A percentile compares a stretch with the other conserved stretches of the same genome.
Conservation (phyloP, 2,329 filamentous ascomycete genomes). For the Dactylellina haptotyla region DNA sequence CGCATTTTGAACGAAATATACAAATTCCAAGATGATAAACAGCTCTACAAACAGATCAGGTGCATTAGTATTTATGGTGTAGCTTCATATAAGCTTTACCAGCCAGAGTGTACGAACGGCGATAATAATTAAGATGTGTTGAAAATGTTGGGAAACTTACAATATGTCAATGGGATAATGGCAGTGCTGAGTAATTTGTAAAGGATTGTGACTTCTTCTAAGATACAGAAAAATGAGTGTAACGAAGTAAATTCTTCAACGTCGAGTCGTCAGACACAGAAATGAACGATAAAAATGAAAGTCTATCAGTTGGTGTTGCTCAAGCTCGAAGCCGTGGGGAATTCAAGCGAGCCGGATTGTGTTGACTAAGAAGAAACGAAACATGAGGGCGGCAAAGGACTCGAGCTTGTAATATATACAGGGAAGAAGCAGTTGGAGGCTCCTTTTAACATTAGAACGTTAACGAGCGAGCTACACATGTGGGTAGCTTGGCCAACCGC, state of each 20-base stretch:
- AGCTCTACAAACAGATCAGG: neutral
- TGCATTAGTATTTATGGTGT: too few species aligned
- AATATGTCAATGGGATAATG: neutral
- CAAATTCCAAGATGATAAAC: neutral
- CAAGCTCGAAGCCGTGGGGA: neutral
- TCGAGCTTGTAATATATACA: neutral
- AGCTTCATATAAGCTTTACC: too few species aligned
- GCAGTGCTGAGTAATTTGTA: neutral
- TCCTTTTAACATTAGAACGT: too few species aligned
- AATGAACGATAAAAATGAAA: conserved; percentile 19
- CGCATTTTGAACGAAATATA: conserved; percentile 19
- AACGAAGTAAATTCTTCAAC: neutral
- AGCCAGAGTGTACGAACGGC: neutral
- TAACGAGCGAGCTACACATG: too few species aligned
- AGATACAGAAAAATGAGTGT: neutral
- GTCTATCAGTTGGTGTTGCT: conserved; percentile 24
- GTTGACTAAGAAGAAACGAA: conserved; percentile 14
- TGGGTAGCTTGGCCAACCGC: too few species aligned
- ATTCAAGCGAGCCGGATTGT: neutral
- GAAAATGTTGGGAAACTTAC: conserved; percentile 9
- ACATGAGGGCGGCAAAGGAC: neutral
- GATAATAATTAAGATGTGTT: neutral
- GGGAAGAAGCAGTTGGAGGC: neutral
- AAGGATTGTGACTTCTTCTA: neutral
- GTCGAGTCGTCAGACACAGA: neutral